Evolutionary conservation across 495 filamentous ascomycete species (phyloP).

Genomic region (Clavariopsis aquatica): DNA sequence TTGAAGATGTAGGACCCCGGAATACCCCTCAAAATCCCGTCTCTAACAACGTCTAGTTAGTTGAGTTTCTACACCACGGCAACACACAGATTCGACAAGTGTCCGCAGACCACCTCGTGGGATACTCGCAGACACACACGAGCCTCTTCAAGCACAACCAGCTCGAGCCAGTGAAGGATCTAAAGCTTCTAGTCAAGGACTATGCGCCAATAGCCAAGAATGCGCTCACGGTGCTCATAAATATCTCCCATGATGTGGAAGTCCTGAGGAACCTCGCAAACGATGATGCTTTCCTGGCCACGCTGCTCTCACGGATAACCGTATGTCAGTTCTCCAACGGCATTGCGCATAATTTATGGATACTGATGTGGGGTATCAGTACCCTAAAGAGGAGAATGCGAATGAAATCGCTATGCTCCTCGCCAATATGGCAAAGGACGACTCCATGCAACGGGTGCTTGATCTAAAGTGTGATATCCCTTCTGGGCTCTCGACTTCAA

Average conservation of each 20-base stretch:
- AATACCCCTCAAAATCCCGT: neutral
- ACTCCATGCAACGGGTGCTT: slow-evolving; percentile 66
- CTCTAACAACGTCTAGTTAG: slow-evolving; percentile 60
- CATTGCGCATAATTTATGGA: neutral
- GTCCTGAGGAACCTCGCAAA: slow-evolving; percentile 69
- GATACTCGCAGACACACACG: slow-evolving; percentile 76
- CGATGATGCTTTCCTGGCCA: slow-evolving; percentile 80
- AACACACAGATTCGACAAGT: slow-evolving; percentile 77
- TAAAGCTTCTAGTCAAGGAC: slow-evolving; percentile 86
- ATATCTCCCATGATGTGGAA: slow-evolving; percentile 76
- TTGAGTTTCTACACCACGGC: slow-evolving; percentile 87
- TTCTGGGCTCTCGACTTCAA: slow-evolving; percentile 62
- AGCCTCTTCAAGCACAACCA: slow-evolving; percentile 79
- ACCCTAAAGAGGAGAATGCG: slow-evolving; percentile 68
- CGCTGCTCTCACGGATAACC: slow-evolving; percentile 67
- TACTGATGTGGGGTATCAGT: slow-evolving; percentile 45
- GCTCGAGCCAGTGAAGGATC: slow-evolving; percentile 76
- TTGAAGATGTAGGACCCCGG: slow-evolving; percentile 70
- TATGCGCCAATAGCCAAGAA: slow-evolving; percentile 85
- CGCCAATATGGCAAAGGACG: slow-evolving; percentile 83
- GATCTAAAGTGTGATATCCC: slow-evolving; percentile 63
- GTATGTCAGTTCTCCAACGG: slow-evolving; percentile 58
- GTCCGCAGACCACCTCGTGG: slow-evolving; percentile 84
- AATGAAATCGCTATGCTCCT: slow-evolving; percentile 88
- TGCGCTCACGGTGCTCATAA: slow-evolving; percentile 90